phyloP scores from a whole-genome alignment of 805 yeast species.

The Jamesozyma jinghongensis region DNA sequence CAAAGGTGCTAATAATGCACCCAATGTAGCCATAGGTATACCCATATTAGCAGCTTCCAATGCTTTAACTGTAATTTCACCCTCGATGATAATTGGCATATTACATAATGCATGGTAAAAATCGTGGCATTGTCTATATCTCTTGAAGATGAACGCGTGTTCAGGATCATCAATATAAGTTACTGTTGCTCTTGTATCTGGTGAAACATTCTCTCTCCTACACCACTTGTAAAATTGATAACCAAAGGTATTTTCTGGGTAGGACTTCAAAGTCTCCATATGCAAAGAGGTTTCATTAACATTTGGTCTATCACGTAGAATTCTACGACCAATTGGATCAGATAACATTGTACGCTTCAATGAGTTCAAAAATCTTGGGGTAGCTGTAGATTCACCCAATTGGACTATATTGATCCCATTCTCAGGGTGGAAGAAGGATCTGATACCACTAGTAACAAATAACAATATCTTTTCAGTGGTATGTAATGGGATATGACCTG shows the following conservation, averaged over 20 bases:
- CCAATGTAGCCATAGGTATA: conserved; percentile 91
- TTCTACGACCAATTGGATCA: conserved; percentile 66
- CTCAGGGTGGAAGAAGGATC: conserved; percentile 70
- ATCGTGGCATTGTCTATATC: conserved; percentile 95
- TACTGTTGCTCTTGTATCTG: conserved; percentile 88
- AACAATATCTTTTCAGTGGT: conserved; percentile 52
- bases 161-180: conserved; percentile 82
- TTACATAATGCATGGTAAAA: conserved; percentile 91
- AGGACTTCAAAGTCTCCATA: conserved; percentile 45
- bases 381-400: conserved; percentile 84
- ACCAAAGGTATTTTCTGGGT: conserved; percentile 70
- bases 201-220: conserved; percentile 78
- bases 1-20: conserved; percentile 82
- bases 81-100: conserved; percentile 84
- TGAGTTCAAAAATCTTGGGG: conserved; percentile 51
- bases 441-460: conserved; percentile 65
- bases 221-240: conserved; percentile 74
- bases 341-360: conserved; percentile 66
- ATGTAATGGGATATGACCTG: conserved; percentile 73
- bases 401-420: conserved; percentile 68
- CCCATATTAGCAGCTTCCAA: conserved; percentile 89
- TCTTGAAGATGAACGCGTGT: conserved; percentile 82
- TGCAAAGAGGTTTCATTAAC: conserved; percentile 67
- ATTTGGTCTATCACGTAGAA: conserved; percentile 72
- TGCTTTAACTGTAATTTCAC: conserved; percentile 91